Base-by-base conservation (phyloP, 2,329 filamentous ascomycete species). In the Dactylellina leptospora region DNA sequence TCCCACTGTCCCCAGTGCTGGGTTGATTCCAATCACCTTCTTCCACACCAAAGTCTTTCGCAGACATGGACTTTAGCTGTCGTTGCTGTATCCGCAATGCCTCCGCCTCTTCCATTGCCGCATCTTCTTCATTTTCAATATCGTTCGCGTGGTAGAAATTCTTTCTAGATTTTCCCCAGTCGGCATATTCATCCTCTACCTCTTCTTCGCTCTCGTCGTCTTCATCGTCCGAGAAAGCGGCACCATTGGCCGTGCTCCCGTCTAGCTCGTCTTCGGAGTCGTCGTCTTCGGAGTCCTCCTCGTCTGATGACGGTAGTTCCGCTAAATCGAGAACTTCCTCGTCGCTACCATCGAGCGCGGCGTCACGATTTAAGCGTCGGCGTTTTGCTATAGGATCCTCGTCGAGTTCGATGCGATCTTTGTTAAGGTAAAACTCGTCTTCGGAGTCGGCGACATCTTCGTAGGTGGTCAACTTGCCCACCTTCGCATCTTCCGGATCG, bases 121-220 rank as follows among this genome's bases (percentile, higher is more conserved):
- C 95, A 80, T 89, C 87, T 71, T 86, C 85, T 77, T 89, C 87
- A 0, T 86, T 88, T 77, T 89, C 86, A 64, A 89, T 88, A 8
- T 82, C 82, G 80, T 99, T 93, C 75, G 92, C 91, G 81, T 96
- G 86, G 81, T 99, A 99, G 81, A 97, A 96, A 76, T 96, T 93
- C 73, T 90, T 90, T 79, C 87, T 93, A 1, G 91, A 92, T 3
- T 89, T 85, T 27, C 93, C 95, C 93, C 95, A 97, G 78, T 88
- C 93, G 42, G 86, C 87, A 55, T 87, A 80, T 16, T 86, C 84
- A 44, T 85, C 84, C 5, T 86, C 84, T 25, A 84, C 82, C 18
- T 82, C 84, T 42, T 87, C 86, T 1, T 82, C 83, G 25, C 85
- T 84, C 4, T 84, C 85, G 16, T 85, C 85, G n/a, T 18, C 77